Evolutionary conservation across 2,329 filamentous ascomycete genomes (phyloP), one percentile per base, ranked within the genome.

Genomic region (Calycina herbarum): DNA sequence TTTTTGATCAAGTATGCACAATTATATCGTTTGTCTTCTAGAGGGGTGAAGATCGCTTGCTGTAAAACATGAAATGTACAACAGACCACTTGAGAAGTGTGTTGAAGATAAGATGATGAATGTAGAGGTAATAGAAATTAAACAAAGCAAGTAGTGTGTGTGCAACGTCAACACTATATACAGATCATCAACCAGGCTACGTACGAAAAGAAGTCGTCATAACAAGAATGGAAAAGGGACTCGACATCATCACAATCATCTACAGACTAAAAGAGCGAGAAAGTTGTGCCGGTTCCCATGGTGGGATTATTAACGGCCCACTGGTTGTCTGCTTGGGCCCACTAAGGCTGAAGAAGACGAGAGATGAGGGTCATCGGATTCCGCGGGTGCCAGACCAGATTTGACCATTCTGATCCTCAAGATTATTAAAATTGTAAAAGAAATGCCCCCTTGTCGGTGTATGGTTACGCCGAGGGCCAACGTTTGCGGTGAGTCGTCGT

Each of bases 91-190:
- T 13, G 8, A 13, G 8, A 51, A 40, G 3, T 11, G 38, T 11
- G 13, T 40, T 40, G 13, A 51, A 51, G 20, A 11, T 13, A n/a
- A 51, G 48, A 51, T 51, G 48, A 51, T 24, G 48, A 27, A 24
- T 51, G 20, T 20, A 24, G 15, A 20, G 7, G 20, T 7, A 48
- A 8, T 20, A 24, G 48, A 24, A 51, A 51, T 7, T 20, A 51
- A 24, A 58, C 54, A 56, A 31, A 57, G 54, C 60, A 63, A 38
- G 54, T 56, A 61, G 58, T 42, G 40, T 38, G 20, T 40, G 33
- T 38, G 40, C 35, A 40, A 61, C 27, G 31, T 31, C 42, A 51
- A 24, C 15, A 51, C 29, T 45, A 29, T 27, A 51, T 51, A 45
- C 31, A 40, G 29, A 29, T 15, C 10, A 17, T 24, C 24, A 59